Percentiles rank a stretch among this genome's conserved stretches.
These are phyloP conservation scores for Trifolium pratense DNA, from an alignment of 306 rosid genomes.

Conservation along the genomic window DNA sequence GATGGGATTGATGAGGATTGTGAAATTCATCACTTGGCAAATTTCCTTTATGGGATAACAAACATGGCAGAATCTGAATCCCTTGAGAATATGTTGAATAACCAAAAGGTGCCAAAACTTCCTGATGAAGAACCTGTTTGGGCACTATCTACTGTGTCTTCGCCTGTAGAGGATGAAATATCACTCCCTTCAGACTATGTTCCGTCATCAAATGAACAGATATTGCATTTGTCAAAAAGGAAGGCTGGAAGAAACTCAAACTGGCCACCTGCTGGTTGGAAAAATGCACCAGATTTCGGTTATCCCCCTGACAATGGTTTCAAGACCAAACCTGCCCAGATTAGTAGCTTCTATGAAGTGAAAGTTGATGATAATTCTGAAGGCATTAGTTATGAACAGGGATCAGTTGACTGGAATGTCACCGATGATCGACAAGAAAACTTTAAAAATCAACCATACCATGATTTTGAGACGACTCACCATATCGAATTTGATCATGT, in stretches of 20 bases:
- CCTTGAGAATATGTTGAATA: slow-evolving; percentile 64
- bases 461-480: slow-evolving; percentile 39
- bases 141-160: slow-evolving; percentile 52
- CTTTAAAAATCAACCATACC: slow-evolving; percentile 46
- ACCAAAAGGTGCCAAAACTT: slow-evolving; percentile 71
- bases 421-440: slow-evolving; percentile 44
- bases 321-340: slow-evolving; percentile 54
- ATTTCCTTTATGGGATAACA: slow-evolving; percentile 88
- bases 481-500: slow-evolving; percentile 37
- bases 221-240: slow-evolving; percentile 54
- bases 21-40: slow-evolving; percentile 69
- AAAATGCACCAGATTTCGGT: slow-evolving; percentile 78
- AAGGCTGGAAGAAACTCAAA: slow-evolving; percentile 46
- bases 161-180: slow-evolving; percentile 48
- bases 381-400: slow-evolving; percentile 47
- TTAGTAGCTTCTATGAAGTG: slow-evolving; percentile 36
- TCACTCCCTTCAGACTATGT: slow-evolving; percentile 37
- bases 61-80: slow-evolving; percentile 78
- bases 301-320: slow-evolving; percentile 68
- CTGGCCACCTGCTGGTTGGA: slow-evolving; percentile 91
- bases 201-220: slow-evolving; percentile 48
- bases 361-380: slow-evolving; percentile 48
- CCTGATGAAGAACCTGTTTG: slow-evolving; percentile 80
- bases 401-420: slow-evolving; percentile 55
- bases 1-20: slow-evolving; percentile 66